Conservation (phyloP, 2,329 filamentous ascomycete species). For the Botrytis elliptica region DNA sequence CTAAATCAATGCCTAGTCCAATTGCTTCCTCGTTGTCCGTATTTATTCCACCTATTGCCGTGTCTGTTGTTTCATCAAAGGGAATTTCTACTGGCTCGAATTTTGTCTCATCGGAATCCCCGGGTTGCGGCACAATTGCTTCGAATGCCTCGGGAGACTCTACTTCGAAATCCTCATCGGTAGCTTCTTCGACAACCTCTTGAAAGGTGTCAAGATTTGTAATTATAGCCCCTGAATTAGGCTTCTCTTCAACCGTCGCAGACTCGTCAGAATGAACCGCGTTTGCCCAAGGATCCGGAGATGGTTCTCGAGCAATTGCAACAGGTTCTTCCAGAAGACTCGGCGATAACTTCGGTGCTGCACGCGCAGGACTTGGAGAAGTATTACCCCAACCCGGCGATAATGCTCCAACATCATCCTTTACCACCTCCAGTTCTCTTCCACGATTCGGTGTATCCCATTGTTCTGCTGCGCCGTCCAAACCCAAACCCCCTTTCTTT, state of each 20-base stretch:
- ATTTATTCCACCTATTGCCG: neutral
- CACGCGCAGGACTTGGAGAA: slow-evolving; percentile 2
- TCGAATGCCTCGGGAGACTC: neutral
- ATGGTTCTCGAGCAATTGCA: slow-evolving; percentile 28
- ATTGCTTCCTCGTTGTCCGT: neutral
- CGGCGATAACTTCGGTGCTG: slow-evolving; percentile 22
- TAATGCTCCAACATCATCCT: slow-evolving; percentile 20
- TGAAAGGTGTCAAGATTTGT: neutral
- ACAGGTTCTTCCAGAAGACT: slow-evolving; percentile 24
- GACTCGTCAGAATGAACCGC: neutral
- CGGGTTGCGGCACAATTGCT: neutral
- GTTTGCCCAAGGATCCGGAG: slow-evolving; percentile 37
- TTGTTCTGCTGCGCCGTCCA: slow-evolving; percentile 27
- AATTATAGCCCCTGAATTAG: neutral
- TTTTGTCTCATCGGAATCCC: neutral
- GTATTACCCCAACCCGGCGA: slow-evolving; percentile 25
- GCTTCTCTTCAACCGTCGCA: neutral
- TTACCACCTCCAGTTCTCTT: slow-evolving; percentile 12
- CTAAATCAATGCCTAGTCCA: neutral
- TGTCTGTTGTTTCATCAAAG: neutral
- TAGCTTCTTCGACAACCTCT: neutral
- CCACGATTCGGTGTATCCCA: slow-evolving; percentile 21
- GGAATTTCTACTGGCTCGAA: neutral
- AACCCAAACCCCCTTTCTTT: slow-evolving; percentile 20
- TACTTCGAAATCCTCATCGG: neutral